Percentiles rank a stretch among this genome's conserved stretches.
These are phyloP conservation scores for Brachypodium distachyon DNA, from an alignment of 202 grass and related monocot genomes.

Conservation along the genomic window DNA sequence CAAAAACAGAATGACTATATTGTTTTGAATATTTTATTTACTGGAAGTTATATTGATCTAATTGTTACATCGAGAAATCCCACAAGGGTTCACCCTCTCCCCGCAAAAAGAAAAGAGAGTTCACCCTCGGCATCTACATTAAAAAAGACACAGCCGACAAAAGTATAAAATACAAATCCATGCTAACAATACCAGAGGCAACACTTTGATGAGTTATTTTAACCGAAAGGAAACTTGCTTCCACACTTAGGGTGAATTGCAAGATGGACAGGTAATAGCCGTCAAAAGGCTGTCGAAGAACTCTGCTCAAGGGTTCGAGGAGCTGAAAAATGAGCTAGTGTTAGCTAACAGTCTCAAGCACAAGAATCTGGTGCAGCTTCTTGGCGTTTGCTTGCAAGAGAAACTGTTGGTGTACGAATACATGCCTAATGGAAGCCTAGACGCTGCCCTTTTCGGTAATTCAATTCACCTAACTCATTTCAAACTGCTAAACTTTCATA, in stretches of 20 bases:
- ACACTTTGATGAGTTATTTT: background rate
- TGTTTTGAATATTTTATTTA: no score
- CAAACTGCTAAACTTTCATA: no score
- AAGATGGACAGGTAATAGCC: background rate
- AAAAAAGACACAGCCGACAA: no score
- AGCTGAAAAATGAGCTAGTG: conserved; percentile 15
- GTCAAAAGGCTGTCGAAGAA: conserved; percentile 15
- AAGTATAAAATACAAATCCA: background rate
- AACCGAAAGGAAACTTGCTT: background rate
- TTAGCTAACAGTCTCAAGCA: background rate
- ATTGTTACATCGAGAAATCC: no score
- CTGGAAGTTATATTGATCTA: no score
- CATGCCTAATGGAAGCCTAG: conserved; percentile 1
- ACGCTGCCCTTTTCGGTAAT: background rate
- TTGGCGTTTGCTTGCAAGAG: background rate
- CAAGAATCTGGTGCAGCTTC: background rate
- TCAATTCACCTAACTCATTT: no score
- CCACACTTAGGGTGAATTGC: background rate
- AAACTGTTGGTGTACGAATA: background rate
- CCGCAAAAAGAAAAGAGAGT: no score
- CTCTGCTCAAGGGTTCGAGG: conserved; percentile 9
- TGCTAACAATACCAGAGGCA: no score
- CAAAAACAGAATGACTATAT: no score
- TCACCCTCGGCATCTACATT: no score
- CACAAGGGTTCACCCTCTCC: no score